Evolutionary conservation across 192 early-diverging fungal species (phyloP), one percentile per base, ranked within the genome.

Genomic region (Gamsiella multidivaricata): DNA sequence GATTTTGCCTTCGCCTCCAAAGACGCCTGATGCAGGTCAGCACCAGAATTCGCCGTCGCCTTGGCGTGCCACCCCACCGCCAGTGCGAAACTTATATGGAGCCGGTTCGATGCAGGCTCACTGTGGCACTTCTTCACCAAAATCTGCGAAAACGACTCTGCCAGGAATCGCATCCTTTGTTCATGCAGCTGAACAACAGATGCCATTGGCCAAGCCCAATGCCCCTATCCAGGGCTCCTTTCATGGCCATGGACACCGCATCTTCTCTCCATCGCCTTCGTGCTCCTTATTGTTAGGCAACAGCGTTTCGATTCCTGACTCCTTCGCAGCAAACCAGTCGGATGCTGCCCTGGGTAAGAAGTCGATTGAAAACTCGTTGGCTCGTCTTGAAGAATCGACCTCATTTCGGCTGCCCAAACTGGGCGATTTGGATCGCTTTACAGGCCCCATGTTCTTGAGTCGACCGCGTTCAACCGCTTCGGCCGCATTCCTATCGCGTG

Each of bases 91-190:
- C 20, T 33, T 47, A 3, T 45, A 7, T 22, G 33, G 23, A 17
- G 33, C 22, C 46, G 39, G 31, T 49, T 39, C 42, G 10, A 45
- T 61, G 28, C 61, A 52, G 31, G 52, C 49, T 9, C 56, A 41
- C 26, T 36, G 8, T 32, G 26, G 20, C 15, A 12, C 65, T 14
- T 15, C 42, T 32, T 54, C 57, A 18, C 50, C 72, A 14, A 47
- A 41, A 0, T 36, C 47, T 0, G 14, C 63, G 29, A 57, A 8
- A 18, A 67, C 39, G 10, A 69, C 65, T 20, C 65, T 78, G 18
- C 73, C 73, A 26, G 65, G 73, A 4, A 68, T 78, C 41, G 58
- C 59, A 12, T 78, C 73, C 2, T 68, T 78, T 54, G 73, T 63
- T 34, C 52, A 61, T 31, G 59, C 64, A 0, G 43, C 65, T 22